These are phyloP conservation scores for Paramyrothecium sp. DNA, from an alignment of 2,329 filamentous ascomycete genomes.

Conservation along the genomic window DNA sequence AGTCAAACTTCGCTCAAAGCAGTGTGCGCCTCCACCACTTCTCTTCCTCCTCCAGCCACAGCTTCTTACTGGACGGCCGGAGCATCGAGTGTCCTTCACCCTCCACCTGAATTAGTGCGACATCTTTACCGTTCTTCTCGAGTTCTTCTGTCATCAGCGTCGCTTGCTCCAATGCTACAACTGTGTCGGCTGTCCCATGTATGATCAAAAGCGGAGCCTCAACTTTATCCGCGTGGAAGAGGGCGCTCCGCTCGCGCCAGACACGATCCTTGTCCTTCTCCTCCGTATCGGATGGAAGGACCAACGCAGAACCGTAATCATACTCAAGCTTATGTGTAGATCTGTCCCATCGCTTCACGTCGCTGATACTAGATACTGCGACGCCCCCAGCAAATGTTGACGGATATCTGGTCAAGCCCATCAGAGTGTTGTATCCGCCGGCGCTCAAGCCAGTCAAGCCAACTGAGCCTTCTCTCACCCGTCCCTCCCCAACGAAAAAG, in stretches of 20 bases:
- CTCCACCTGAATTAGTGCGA: constrained; percentile 44
- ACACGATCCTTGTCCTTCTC: constrained; percentile 38
- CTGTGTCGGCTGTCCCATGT: constrained; percentile 53
- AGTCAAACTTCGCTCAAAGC: constrained; percentile 14
- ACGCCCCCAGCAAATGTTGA: constrained; percentile 47
- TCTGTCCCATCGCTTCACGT: constrained; percentile 41
- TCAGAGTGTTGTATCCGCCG: constrained; percentile 53
- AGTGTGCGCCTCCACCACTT: constrained; percentile 44
- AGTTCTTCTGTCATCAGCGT: constrained; percentile 49
- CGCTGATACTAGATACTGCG: constrained; percentile 49
- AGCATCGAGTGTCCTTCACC: constrained; percentile 52
- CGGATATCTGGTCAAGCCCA: constrained; percentile 44
- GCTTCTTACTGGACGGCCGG: constrained; percentile 35
- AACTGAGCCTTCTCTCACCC: constrained; percentile 34
- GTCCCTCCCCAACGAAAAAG: constrained; percentile 34
- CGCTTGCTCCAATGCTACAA: constrained; percentile 59
- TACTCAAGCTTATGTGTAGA: constrained; percentile 58
- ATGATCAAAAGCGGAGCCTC: constrained; percentile 52
- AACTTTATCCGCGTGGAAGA: constrained; percentile 46
- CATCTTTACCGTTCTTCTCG: constrained; percentile 36
- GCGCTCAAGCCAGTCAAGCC: constrained; percentile 51
- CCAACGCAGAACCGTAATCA: constrained; percentile 45
- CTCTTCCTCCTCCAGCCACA: constrained; percentile 42
- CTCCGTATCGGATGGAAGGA: constrained; percentile 32
- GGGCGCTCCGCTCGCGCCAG: constrained; percentile 45